Evolutionary conservation across 192 early-diverging fungal genomes (phyloP), one percentile per base, ranked within the genome.

Genomic region (Chytriomyces hyalinus): DNA sequence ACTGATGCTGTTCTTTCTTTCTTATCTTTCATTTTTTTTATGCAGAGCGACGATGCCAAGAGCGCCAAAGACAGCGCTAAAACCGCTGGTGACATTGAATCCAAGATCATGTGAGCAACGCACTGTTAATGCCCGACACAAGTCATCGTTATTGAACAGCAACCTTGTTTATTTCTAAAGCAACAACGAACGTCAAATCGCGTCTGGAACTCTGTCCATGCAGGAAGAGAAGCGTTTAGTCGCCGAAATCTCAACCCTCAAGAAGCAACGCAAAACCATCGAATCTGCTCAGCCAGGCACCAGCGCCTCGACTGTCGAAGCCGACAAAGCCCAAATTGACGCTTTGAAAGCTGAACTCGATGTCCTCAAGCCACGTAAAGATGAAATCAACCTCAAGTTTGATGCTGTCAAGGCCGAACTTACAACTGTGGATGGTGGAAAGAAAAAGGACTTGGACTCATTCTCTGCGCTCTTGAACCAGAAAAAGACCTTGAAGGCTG

Each of bases 191-290:
- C 87, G 83, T 73, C 87, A 93, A 81, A 89, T 96, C 70, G 91
- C 93, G 60, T 87, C 90, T 48, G 95, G 95, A 74, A 84, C 73
- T 36, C 79, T 93, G 51, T 90, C 92, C 76, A 82, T 98, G 73
- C 87, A 92, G 61, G 96, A 96, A 65, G 96, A 98, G 85, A 95
- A 94, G 82, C 90, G 89, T 26, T 89, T 93, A 57, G 88, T 96
- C n/a, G 80, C 91, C 62, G 94, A 96, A 79, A 92, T 94, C 67
- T 92, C 89, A 49, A 77, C 79, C n/a, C 84, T 95, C 78, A 94
- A 96, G 80, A 90, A 88, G 82, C 83, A 85, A 49, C 90, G 91
- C 70, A 93, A 95, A 73, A 76, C 84, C 11, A 89, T 96, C 64
- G 88, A 93, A 68, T 87, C 71, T 49, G 71, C 60, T 17, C 71